phyloP scores from a whole-genome alignment of 2,329 filamentous ascomycete species.

The Neobulgaria alba region DNA sequence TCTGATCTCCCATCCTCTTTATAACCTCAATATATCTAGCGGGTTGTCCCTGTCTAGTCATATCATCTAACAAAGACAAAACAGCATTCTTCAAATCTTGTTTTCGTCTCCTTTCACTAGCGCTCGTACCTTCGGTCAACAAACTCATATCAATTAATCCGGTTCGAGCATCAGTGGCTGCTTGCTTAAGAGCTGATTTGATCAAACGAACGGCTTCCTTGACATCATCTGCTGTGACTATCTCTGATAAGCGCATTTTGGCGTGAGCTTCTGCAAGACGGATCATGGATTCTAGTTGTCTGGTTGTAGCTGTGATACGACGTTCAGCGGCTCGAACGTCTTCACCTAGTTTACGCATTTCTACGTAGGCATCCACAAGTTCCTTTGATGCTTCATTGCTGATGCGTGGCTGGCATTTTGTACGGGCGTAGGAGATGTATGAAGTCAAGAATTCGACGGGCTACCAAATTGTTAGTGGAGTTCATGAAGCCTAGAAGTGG shows the following conservation, averaged over 20 bases:
- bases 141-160: constrained; percentile 96
- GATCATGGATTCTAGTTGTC: constrained; percentile 97
- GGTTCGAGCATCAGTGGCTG: constrained; percentile 84
- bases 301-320: constrained; percentile 93
- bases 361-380: constrained; percentile 80
- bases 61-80: constrained; percentile 68
- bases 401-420: constrained; percentile 75
- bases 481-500: neutral
- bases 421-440: constrained; percentile 94
- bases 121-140: constrained; percentile 86
- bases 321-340: constrained; percentile 83
- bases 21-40: constrained; percentile 75
- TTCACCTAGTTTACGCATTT: constrained; percentile 88
- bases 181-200: constrained; percentile 88
- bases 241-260: constrained; percentile 80
- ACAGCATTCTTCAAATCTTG: constrained; percentile 79
- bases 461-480: constrained; percentile 36
- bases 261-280: constrained; percentile 92
- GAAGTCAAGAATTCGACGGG: constrained; percentile 91
- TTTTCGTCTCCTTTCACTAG: constrained; percentile 73
- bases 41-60: constrained; percentile 57
- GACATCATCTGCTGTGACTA: constrained; percentile 76
- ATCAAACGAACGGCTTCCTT: constrained; percentile 87
- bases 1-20: constrained; percentile 62
- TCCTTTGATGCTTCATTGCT: constrained; percentile 73